Evolutionary conservation across 176 grass and related monocot species (phyloP).

Genomic region (Hyparrhenia diplandra): DNA sequence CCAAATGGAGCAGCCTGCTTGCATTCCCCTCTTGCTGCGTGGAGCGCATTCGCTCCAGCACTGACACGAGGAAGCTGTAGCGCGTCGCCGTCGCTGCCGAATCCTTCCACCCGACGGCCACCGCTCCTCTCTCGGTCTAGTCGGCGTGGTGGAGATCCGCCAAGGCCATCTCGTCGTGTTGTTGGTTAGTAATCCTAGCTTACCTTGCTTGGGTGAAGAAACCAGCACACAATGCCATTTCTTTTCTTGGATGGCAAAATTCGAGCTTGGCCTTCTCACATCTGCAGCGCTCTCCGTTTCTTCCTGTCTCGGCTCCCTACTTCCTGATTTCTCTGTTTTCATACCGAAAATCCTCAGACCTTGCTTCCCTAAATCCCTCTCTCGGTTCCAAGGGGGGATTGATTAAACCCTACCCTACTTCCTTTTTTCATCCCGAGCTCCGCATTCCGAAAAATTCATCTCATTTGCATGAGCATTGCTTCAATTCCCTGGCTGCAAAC

Average conservation of each 20-base stretch:
- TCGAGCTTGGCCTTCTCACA: neutral
- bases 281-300: neutral
- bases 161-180: neutral
- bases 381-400: neutral
- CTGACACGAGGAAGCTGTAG: neutral
- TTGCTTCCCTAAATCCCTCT: neutral
- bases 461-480: slow-evolving; percentile 19
- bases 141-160: neutral
- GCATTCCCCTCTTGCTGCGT: neutral
- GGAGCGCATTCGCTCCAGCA: neutral
- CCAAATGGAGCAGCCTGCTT: neutral
- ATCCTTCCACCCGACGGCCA: slow-evolving; percentile 5
- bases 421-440: neutral
- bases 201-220: neutral
- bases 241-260: neutral
- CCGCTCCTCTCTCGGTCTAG: neutral
- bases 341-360: neutral
- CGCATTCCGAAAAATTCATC: neutral
- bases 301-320: too few relatives aligned
- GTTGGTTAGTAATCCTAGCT: neutral
- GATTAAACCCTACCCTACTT: slow-evolving; percentile 29
- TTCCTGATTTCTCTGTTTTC: neutral
- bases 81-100: neutral
- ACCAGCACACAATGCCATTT: too few relatives aligned
- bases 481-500: neutral